These are phyloP conservation scores for Blastocystis sp. DNA, from an alignment of 352 stramenopile genomes.

Conservation along the genomic window DNA sequence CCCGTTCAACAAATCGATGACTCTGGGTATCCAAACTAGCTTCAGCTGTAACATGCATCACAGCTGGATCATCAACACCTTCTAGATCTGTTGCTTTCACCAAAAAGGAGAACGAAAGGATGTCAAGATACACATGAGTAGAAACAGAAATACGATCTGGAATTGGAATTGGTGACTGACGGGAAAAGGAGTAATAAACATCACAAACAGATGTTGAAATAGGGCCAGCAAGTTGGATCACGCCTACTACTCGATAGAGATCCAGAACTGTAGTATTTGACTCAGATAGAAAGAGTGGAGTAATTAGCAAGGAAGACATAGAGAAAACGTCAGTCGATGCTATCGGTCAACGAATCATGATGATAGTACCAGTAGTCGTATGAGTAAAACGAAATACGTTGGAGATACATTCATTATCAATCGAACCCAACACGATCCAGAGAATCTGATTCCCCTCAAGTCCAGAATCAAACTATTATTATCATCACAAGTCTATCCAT, in stretches of 20 bases:
- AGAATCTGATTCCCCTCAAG: conserved; percentile 11
- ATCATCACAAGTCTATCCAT: not conserved
- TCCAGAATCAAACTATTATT: not conserved
- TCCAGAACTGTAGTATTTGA: not conserved
- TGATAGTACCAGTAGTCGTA: not conserved
- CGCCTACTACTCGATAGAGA: not conserved
- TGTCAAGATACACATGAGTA: not conserved
- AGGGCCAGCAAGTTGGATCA: not conserved
- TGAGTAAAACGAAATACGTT: conserved; percentile 43
- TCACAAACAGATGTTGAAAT: not conserved
- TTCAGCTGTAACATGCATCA: conserved; percentile 9
- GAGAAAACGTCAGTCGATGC: not conserved
- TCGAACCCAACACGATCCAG: conserved; percentile 13
- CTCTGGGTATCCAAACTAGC: not conserved
- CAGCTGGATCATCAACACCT: not conserved
- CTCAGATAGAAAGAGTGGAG: not conserved
- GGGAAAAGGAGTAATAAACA: conserved; percentile 27
- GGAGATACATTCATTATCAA: not conserved
- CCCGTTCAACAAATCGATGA: not conserved
- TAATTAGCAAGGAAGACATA: conserved; percentile 17
- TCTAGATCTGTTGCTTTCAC: not conserved
- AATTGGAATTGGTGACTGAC: not conserved
- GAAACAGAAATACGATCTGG: not conserved
- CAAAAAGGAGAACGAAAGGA: not conserved
- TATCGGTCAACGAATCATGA: not conserved